phyloP scores from a whole-genome alignment of 164 flowering plant species.

The Litsea cubeba region DNA sequence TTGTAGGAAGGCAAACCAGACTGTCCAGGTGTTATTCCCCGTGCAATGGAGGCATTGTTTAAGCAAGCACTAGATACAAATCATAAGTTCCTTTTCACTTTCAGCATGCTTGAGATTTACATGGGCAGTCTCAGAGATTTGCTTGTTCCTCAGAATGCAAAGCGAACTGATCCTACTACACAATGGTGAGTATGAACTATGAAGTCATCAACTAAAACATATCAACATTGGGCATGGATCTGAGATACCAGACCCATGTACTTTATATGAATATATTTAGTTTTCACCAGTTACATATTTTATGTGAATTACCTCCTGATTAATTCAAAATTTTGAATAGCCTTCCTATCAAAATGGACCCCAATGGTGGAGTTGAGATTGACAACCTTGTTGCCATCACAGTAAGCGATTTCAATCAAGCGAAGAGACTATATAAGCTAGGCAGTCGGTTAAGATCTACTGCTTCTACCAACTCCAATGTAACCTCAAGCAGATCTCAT shows the following conservation, averaged over 20 bases:
- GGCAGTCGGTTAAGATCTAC: conserved; percentile 62
- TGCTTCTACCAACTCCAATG: conserved; percentile 51
- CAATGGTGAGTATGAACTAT: conserved; percentile 36
- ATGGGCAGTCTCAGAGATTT: conserved; percentile 59
- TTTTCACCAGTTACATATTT: not conserved
- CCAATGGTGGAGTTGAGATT: conserved; percentile 44
- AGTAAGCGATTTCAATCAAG: conserved; percentile 48
- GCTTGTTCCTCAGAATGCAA: conserved; percentile 41
- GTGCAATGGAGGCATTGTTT: conserved; percentile 44
- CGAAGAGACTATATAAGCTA: conserved; percentile 39
- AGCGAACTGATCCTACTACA: conserved; percentile 31
- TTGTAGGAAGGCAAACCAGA: conserved; percentile 53
- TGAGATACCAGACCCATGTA: not conserved
- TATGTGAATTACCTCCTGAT: conserved; percentile 4
- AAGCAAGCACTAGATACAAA: conserved; percentile 46
- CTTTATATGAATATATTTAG: not conserved
- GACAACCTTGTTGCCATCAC: conserved; percentile 50
- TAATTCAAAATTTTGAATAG: conserved; percentile 18
- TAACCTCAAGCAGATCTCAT: conserved; percentile 63
- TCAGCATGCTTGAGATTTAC: conserved; percentile 75
- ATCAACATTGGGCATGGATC: not conserved
- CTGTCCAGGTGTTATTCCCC: conserved; percentile 52
- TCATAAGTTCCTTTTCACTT: conserved; percentile 35
- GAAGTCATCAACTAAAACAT: not conserved
- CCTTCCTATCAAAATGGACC: conserved; percentile 52